A percentile compares a stretch with the other conserved stretches of the same genome.
Conservation (phyloP, 345 rosid genomes). For the Atalantia buxifolia region DNA sequence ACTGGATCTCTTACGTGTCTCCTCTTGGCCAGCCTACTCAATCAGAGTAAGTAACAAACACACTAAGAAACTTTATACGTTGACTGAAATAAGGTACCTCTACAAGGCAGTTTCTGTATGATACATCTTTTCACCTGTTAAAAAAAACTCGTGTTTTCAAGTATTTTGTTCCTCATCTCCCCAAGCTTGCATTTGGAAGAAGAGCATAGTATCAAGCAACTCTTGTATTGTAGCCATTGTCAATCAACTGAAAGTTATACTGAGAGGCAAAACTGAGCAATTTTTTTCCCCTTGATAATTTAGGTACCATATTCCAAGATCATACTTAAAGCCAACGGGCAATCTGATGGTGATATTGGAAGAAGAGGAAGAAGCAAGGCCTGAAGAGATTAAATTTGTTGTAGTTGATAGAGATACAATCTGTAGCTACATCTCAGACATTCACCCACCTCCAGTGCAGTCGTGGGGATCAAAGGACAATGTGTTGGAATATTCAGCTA, state of each 20-base stretch:
- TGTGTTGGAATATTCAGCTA: slow-evolving; percentile 28
- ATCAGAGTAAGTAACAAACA: slow-evolving; percentile 36
- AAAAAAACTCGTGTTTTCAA: too few species aligned
- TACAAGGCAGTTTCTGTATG: too few species aligned
- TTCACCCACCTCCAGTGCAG: slow-evolving; percentile 55
- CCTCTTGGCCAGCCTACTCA: slow-evolving; percentile 70
- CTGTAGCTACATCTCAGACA: slow-evolving; percentile 56
- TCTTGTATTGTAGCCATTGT: too few species aligned
- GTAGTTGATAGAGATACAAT: slow-evolving; percentile 65
- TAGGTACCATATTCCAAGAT: slow-evolving; percentile 87
- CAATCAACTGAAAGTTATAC: not conserved
- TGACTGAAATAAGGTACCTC: not conserved
- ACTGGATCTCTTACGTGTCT: slow-evolving; percentile 72
- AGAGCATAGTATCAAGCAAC: too few species aligned
- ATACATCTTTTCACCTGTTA: too few species aligned
- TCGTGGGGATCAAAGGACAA: slow-evolving; percentile 48
- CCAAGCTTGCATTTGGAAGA: too few species aligned
- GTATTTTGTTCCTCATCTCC: too few species aligned
- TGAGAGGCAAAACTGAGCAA: not conserved
- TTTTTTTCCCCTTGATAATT: not conserved
- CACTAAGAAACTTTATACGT: too few species aligned
- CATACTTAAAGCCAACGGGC: slow-evolving; percentile 56
- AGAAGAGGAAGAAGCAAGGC: slow-evolving; percentile 56
- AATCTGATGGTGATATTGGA: slow-evolving; percentile 72
- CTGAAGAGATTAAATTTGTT: slow-evolving; percentile 51